Evolutionary conservation across 345 rosid species (phyloP), one percentile per base, ranked within the genome.

Genomic region (Linum trigynum): DNA sequence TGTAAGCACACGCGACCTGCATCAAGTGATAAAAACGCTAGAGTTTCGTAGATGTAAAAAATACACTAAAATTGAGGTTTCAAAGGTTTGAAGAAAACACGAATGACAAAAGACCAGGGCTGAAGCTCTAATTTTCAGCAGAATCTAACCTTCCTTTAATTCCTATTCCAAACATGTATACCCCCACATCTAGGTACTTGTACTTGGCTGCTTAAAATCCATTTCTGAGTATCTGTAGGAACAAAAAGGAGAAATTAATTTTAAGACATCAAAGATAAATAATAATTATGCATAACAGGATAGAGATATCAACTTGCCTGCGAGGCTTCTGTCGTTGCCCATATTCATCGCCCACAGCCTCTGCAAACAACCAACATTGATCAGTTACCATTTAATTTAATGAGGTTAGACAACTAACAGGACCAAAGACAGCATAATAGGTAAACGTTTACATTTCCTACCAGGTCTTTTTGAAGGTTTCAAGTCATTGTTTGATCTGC

Each of bases 181-280:
- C 61, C 56, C 73, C 59, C 67, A 55, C 62, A 68, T 66, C 68
- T 67, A 71, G 74, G 79, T 23, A 66, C 74, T 67, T 17, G 74
- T 70, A 67, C 74, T 79, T 81, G 81, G 78, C 83, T 84, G 83
- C 81, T 87, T 77, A 79, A 81, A 88, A 69, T 81, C 85, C 95
- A 88, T 88, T 71, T 84, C 86, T 0, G 94, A 87, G 69, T 85
- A 86, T 77, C 91, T 85, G 74, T 80, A 82, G 14, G 36, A 3
- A 17, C 65, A 69, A 11, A 62, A 23, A 23, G 32, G 16, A 53
- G 11, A 8, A 7, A 23, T 23, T 23, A 23, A 63, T 53, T 42
- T 12, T 40, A 23, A 23, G 32, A 23, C 32, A 23, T 23, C 32
- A 23, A 23, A 23, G 32, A 23, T 23, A 23, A 23, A 23, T 23